Evolutionary conservation across 2,329 filamentous ascomycete species (phyloP), one percentile per base, ranked within the genome.

Genomic region (Aspergillus fumigatus): DNA sequence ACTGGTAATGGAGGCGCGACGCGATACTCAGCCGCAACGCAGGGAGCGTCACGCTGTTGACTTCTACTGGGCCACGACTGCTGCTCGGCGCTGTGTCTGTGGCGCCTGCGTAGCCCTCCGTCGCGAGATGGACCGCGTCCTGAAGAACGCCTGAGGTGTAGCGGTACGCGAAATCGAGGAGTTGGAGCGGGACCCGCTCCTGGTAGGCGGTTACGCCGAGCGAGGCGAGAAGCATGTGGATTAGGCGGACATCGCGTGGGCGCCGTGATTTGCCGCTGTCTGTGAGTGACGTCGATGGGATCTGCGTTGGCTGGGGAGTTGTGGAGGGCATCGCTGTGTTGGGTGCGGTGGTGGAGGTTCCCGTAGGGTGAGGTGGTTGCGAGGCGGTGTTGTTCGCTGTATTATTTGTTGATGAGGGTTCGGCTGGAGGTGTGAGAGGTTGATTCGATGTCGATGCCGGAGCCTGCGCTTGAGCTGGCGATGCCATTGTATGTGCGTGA

Each of bases 1-100:
- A 88, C 65, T 85, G 82, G 63, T 85, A 82, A 54, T 84, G 80
- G 51, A 84, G 74, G 17, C 84, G 75, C 48, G 80, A 82, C 2
- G 81, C 81, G 53, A 88, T 85, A 3, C 84, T 84, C 57, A 87
- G 79, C 26, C 85, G 75, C 50, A 88, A 67, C 54, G 83, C 82
- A 29, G 80, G 77, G 11, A 87, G 70, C 23, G 77, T 80, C n/a
- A 88, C 77, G 14, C 77, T 77, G 40, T 77, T 79, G 11, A 79
- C 72, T 26, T 83, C 82, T 1, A 69, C 69, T 21, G 65, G 72
- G 10, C 71, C 73, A 49, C 74, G 68, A 27, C 72, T 41, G 3
- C 55, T 66, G 11, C 65, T 65, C 5, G 50, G 23, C 17, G 66
- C 67, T 14, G 69, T 70, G 2, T 65, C 65, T 11, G 64, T 55